Evolutionary conservation across 192 early-diverging fungal genomes (phyloP), one percentile per base, ranked within the genome.

Genomic region (Coemansia sp.): DNA sequence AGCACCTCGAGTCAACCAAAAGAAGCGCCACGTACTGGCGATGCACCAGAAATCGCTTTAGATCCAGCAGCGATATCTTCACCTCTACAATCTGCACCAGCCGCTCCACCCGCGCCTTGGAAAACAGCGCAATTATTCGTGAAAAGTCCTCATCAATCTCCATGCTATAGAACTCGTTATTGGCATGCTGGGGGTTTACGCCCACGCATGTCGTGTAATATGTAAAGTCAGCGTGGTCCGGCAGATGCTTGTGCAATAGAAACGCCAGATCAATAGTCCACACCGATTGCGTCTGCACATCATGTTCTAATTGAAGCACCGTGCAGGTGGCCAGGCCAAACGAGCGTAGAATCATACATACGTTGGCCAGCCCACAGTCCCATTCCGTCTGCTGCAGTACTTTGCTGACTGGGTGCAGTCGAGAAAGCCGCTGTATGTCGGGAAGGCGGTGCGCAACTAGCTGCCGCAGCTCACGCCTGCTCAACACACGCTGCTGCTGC

Each of bases 191-290:
- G 37, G 83, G 84, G 59, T 93, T 88, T 59, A 87, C 84, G 20
- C 94, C 94, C 6, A 88, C 81, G 61, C 86, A 91, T 43, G 85
- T 85, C 7, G 93, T 96, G 68, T 96, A 96, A 62, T 91, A 93
- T 1, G 91, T 94, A 68, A 96, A 96, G 77, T 96, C 92, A 0
- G 76, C 67, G 5, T 83, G 76, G 33, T 35, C 33, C 3, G 47
- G 47, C 45, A 87, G 74, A 68, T 83, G 89, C 36, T 83, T 79
- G 48, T 81, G 72, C 26, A 96, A 71, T 15, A 94, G 54, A 54
- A 88, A 91, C 0, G 85, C 91, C 52, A 96, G 69, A 71, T 96
- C 91, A 38, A 96, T 91, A 7, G 94, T 93, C 94, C 94, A 96
- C 1, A 92, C 72, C 3, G 87, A 88, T n/a, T 84, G 77, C 5